Evolutionary conservation across 2,329 filamentous ascomycete species (phyloP), one percentile per base, ranked within the genome.

Genomic region (Nannizziopsis barbatae): DNA sequence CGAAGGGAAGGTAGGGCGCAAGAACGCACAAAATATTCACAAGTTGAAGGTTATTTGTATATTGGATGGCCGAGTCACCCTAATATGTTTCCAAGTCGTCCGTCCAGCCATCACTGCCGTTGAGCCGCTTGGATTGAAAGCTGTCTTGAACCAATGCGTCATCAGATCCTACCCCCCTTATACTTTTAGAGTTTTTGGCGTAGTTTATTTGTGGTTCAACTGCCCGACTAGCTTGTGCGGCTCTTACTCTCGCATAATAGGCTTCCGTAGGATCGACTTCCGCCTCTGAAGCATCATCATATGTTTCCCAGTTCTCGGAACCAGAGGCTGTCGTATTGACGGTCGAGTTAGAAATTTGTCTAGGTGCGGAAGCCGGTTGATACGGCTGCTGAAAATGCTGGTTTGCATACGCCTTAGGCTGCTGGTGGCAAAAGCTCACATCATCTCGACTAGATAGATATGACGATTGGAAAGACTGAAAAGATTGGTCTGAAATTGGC

Each of bases 231-330:
- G 75, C 75, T 32, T 79, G 76, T 5, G 81, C 75, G 30, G 81
- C 80, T 50, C 83, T 77, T 47, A 89, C 70, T 65, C 86, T 87
- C 55, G 85, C 83, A 60, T 86, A 86, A 65, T 94, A 93, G 8
- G 79, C 75, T 52, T 92, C 86, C 3, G 81, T 81, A 0, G 77
- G 77, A 62, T 95, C 88, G 18, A 72, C 71, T 61, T 90, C 85
- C 0, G 75, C 74, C 58, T 87, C 84, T 0, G 83, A 87, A 55
- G 76, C 80, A 63, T 94, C 86, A 57, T 92, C 89, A 59, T 92
- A 96, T 8, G 89, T 95, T 67, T 96, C 90, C 90, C 90, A 96
- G 64, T 96, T 96, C 67, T 96, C 90, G 2, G 86, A 94, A 1
- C 86, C 86, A 4, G 85, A 87, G 20, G 84, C 75, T 17, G 75